Evolutionary conservation across 208 protist species (phyloP).

Genomic region (Leishmania amazonensis): DNA sequence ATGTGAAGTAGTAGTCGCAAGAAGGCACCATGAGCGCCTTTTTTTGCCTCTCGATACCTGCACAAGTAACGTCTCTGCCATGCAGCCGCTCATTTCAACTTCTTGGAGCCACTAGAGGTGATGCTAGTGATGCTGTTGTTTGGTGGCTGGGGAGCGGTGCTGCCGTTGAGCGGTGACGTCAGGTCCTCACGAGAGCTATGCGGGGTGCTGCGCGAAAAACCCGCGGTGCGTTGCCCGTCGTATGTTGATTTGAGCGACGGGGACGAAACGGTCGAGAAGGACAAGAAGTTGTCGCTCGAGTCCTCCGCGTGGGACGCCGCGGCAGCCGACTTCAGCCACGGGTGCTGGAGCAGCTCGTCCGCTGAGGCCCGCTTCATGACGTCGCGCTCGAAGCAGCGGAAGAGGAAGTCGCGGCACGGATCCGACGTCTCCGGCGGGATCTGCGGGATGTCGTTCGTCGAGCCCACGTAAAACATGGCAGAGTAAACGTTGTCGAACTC

Average conservation of each 20-base stretch:
- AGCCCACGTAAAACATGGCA: constrained; percentile 78
- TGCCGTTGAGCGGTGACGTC: constrained; percentile 5
- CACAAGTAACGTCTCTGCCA: background rate
- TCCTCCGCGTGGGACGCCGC: constrained; percentile 23
- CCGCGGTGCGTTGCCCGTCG: constrained; percentile 4
- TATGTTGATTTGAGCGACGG: constrained; percentile 9
- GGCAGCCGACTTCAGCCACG: constrained; percentile 50
- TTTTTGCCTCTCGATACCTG: background rate
- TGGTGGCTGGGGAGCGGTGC: background rate
- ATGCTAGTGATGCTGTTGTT: constrained; percentile 17
- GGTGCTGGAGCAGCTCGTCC: constrained; percentile 76
- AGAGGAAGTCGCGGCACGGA: constrained; percentile 67
- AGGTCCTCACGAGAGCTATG: constrained; percentile 20
- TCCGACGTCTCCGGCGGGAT: constrained; percentile 77
- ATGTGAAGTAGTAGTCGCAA: background rate
- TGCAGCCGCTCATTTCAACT: background rate
- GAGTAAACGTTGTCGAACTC: constrained; percentile 86
- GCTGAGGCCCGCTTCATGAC: constrained; percentile 66
- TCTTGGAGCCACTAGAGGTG: constrained; percentile 9
- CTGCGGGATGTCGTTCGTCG: constrained; percentile 66
- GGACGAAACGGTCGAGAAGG: constrained; percentile 19
- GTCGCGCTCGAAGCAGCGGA: constrained; percentile 80
- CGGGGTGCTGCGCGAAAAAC: constrained; percentile 5
- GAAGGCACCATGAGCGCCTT: background rate
- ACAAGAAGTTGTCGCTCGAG: constrained; percentile 25